Conservation (phyloP, 1,284 basidiomycete genomes). For the Tilletia indica region DNA sequence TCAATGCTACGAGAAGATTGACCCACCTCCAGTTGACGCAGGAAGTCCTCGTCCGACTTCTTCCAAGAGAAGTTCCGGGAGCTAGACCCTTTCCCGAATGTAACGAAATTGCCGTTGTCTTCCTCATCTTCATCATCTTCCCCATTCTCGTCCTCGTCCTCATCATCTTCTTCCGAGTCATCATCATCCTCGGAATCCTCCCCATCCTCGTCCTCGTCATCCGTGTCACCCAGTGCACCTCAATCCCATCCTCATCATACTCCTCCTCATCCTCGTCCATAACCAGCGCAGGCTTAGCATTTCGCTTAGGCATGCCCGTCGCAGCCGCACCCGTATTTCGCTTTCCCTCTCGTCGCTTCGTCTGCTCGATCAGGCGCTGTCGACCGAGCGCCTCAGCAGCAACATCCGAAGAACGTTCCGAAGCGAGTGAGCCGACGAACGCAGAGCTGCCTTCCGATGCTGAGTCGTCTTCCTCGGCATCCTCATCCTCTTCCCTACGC, state of each 20-base stretch:
- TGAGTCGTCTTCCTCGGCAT: not conserved
- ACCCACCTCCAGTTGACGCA: conserved; percentile 65
- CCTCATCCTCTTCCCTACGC: not conserved
- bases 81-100: conserved; percentile 20
- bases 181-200: not conserved
- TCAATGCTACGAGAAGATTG: conserved; percentile 11
- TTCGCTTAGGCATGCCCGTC: not conserved
- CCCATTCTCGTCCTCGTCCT: conserved; percentile 25
- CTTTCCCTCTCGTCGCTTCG: not conserved
- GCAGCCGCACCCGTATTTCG: not conserved
- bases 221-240: not conserved
- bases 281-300: not conserved
- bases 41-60: conserved; percentile 67
- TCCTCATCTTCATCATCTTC: conserved; percentile 26
- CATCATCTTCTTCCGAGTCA: conserved; percentile 29
- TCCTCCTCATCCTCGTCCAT: not conserved
- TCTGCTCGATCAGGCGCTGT: conserved; percentile 11
- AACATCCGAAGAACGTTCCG: not conserved
- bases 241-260: not conserved
- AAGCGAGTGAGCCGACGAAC: not conserved
- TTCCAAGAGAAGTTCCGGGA: conserved; percentile 60
- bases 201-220: conserved; percentile 20
- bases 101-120: conserved; percentile 29
- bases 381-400: conserved; percentile 3
- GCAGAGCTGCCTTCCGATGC: conserved; percentile 4